Evolutionary conservation across 179 eudicot species (phyloP).

Genomic region (Sideroxylon spinosum): DNA sequence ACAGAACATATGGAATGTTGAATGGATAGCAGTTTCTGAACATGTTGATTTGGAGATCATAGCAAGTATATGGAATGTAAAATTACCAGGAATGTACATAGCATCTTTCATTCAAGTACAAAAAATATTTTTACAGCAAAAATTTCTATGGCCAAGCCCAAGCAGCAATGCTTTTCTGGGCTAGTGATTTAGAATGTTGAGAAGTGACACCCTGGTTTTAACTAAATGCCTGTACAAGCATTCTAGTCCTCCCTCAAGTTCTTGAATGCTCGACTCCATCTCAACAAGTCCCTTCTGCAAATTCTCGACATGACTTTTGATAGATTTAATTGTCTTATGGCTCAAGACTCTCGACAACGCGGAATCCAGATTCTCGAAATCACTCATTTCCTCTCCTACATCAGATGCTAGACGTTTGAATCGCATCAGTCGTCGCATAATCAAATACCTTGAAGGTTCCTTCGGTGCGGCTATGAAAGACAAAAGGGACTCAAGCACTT

Average conservation of each 20-base stretch:
- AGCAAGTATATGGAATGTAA: no score
- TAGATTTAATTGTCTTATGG: slow-evolving; percentile 24
- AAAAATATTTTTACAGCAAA: not conserved
- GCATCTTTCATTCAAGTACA: not conserved
- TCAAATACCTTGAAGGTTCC: slow-evolving; percentile 12
- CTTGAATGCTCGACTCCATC: slow-evolving; percentile 32
- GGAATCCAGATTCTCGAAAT: slow-evolving; percentile 31
- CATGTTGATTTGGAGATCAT: not conserved
- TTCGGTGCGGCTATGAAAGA: slow-evolving; percentile 15
- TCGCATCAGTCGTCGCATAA: slow-evolving; percentile 10
- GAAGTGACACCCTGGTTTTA: slow-evolving; percentile 41
- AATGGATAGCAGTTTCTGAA: not conserved
- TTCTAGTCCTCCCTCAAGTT: slow-evolving; percentile 33
- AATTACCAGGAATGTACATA: no score
- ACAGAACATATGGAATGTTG: not conserved
- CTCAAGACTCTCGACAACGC: slow-evolving; percentile 9
- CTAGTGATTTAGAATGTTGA: slow-evolving; percentile 33
- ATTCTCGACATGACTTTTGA: slow-evolving; percentile 21
- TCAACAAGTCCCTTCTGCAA: slow-evolving; percentile 26
- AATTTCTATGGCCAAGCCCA: not conserved
- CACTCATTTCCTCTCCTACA: slow-evolving; percentile 15
- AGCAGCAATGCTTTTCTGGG: not conserved
- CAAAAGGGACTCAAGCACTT: slow-evolving; percentile 26
- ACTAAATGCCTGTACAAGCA: slow-evolving; percentile 36
- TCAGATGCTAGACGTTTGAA: not conserved